Percentiles rank a stretch among this genome's conserved stretches.
phyloP scores from a whole-genome alignment of 352 stramenopile genomes.

The Globisporangium echinulatum region DNA sequence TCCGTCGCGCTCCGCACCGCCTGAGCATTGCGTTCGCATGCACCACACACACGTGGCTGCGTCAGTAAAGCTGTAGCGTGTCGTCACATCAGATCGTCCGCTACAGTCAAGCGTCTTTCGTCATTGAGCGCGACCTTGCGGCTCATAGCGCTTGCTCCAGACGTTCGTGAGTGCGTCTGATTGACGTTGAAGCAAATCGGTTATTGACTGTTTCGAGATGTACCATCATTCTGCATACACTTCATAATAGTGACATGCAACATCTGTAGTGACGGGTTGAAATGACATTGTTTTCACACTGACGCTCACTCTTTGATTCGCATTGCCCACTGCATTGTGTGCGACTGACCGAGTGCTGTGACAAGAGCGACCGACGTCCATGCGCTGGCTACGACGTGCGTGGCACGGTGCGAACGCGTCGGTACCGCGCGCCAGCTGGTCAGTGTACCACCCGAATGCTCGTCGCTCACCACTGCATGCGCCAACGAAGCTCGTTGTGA shows the following conservation, averaged over 20 bases:
- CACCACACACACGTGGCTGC: no score
- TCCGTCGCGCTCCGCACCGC: conserved; percentile 29
- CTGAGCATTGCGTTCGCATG: conserved; percentile 4
- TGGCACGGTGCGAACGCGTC: conserved; percentile 7
- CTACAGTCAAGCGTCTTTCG: no score
- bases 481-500: conserved; percentile 28
- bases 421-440: conserved; percentile 42
- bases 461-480: conserved; percentile 22
- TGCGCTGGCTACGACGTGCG: conserved; percentile 27
- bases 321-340: not conserved
- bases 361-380: no score
- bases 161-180: no score
- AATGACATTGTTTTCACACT: not conserved
- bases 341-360: no score
- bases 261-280: conserved; percentile 3
- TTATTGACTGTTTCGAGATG: no score
- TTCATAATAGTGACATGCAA: not conserved
- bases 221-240: no score
- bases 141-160: no score
- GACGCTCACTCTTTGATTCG: not conserved
- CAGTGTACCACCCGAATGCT: conserved; percentile 32
- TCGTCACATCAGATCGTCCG: no score
- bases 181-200: no score
- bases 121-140: no score
- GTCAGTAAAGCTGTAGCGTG: no score